Evolutionary conservation across 169 alveolate species (phyloP), one percentile per base, ranked within the genome.

Genomic region (Hepatocystis sp.): DNA sequence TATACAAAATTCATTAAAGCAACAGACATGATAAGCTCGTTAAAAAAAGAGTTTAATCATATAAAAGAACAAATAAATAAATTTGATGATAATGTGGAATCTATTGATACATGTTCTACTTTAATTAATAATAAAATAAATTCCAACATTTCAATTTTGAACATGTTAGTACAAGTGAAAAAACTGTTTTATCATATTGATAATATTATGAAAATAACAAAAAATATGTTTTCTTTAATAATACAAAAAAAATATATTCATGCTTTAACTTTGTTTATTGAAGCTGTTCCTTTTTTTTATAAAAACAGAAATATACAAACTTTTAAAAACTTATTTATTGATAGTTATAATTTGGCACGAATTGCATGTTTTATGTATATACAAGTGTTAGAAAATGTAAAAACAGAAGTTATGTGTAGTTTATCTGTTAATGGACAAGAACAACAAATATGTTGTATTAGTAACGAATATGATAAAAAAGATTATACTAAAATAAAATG

Each of bases 1-100:
- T 96, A 96, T 66, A 90, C 85, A 27, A 94, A 95, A 78, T 96
- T 96, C 91, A 92, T 96, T 10, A 66, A 93, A 7, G 97, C 97
- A 13, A 93, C 96, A 15, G 97, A 95, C 58, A 89, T 96, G 4
- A 91, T 96, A 5, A 67, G 88, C 47, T 67, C 88, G 44, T 92
- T 94, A 86, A 93, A 92, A 47, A 52, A 66, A 28, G 39, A 67
- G 44, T 90, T 92, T 64, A 66, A 39, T 36, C 3, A 47, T 17
- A 85, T 92, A 19, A 92, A 88, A 47, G 65, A 60, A 7, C 78
- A 88, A 71, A 67, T 92, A 17, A 44, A 65, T 19, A 21, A 32
- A 2, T 51, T 81, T 23, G 42, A 85, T 53, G 40, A 58, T 42
- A 53, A 58, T 36, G 4, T 60, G 39, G 42, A 4, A 13, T 51